phyloP scores from a whole-genome alignment of 108 stramenopile species.

The Cyclotella sp. region DNA sequence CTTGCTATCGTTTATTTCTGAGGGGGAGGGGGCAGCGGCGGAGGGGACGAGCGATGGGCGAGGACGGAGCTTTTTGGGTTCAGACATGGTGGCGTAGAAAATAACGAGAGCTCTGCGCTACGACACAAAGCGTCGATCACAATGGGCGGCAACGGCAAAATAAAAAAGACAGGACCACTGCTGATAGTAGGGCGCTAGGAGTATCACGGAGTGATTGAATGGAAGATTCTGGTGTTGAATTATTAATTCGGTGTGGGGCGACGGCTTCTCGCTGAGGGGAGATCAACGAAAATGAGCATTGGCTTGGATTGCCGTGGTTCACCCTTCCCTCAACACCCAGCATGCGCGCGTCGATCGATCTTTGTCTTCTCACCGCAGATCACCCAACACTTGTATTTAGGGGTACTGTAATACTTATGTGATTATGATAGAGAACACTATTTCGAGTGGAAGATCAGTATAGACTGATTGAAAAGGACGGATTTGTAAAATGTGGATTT shows the following conservation, averaged over 20 bases:
- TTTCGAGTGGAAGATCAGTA: too few relatives aligned
- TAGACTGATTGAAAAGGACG: too few relatives aligned
- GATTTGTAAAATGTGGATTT: too few relatives aligned
- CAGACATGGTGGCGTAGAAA: neutral
- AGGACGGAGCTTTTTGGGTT: constrained; percentile 1
- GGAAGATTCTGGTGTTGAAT: neutral
- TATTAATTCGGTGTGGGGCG: neutral
- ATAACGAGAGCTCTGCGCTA: neutral
- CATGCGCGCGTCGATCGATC: neutral
- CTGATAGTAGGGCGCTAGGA: too few relatives aligned
- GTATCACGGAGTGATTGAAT: neutral
- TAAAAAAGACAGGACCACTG: too few relatives aligned
- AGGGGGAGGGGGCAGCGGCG: constrained; percentile 1
- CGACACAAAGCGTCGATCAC: neutral
- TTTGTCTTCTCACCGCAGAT: too few relatives aligned
- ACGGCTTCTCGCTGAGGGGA: neutral
- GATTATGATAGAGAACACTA: too few relatives aligned
- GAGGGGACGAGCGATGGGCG: constrained; percentile 1
- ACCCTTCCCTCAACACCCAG: neutral
- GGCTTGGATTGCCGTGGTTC: neutral
- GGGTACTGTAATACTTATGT: neutral
- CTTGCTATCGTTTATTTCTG: neutral
- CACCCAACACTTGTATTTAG: neutral
- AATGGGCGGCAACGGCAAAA: neutral
- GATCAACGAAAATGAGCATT: neutral